Evolutionary conservation across 108 stramenopile species (phyloP).

Genomic region (Aurantiochytrium sp.): DNA sequence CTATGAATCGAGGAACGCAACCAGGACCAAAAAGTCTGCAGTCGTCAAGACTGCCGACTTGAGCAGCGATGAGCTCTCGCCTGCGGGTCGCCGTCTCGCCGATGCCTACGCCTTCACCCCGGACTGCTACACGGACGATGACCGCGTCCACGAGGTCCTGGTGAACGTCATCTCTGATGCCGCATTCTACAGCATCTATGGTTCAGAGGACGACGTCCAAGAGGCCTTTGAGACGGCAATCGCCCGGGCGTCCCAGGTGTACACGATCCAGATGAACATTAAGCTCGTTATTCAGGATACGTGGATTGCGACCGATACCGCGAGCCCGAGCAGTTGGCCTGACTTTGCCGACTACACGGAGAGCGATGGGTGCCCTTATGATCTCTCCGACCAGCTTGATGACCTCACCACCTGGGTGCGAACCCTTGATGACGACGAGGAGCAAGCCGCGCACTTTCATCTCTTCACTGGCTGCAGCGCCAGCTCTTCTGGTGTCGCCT

Average conservation of each 20-base stretch:
- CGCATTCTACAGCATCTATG: background rate
- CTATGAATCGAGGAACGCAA: background rate
- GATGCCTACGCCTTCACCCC: background rate
- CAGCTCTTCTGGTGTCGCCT: background rate
- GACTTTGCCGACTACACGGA: background rate
- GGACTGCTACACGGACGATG: background rate
- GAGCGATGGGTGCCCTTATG: background rate
- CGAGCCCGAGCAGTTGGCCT: background rate
- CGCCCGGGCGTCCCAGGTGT: background rate
- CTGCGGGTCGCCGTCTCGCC: background rate
- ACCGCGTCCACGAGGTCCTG: background rate
- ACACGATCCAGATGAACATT: background rate
- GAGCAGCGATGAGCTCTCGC: background rate
- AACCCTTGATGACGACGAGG: background rate
- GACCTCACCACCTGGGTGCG: background rate
- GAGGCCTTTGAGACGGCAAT: background rate
- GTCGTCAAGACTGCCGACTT: background rate
- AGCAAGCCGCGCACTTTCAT: background rate
- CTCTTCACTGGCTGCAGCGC: background rate
- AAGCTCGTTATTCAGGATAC: background rate
- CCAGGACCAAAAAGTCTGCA: background rate
- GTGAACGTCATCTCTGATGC: background rate
- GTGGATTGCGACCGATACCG: background rate
- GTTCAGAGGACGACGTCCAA: background rate
- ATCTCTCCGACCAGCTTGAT: background rate